Evolutionary conservation across 2,329 filamentous ascomycete species (phyloP), one percentile per base, ranked within the genome.

Genomic region (Fusarium sp.): DNA sequence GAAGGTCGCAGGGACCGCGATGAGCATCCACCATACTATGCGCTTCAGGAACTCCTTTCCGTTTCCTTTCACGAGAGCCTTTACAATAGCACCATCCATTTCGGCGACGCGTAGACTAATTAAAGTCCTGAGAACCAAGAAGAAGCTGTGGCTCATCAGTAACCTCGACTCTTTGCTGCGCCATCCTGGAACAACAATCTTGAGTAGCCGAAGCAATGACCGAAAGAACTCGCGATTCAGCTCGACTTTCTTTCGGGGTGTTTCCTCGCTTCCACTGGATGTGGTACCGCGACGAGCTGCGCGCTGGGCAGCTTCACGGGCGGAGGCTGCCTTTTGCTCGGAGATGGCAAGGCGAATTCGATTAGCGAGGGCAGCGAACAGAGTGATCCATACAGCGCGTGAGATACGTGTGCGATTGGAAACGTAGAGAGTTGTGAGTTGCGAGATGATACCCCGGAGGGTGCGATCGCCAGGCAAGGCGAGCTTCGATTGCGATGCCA

Each of bases 11-110:
- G 96, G 96, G 21, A 99, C 88, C 31, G 96, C 95, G 73, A 99
- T 96, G 61, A 95, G 81, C 96, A 99, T 99, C 96, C 96, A 99
- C 94, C 95, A 98, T 10, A 97, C 89, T 76, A 99, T 91, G 1
- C 94, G 91, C 75, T 91, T 91, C 76, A 98, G 79, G 75, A 99
- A 99, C 73, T 97, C 94, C 81, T 90, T 93, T 21, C 95, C 96
- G 74, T 92, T 96, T 4, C 96, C 96, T 81, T 94, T 92, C 49
- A 99, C 95, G 62, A 99, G 84, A 72, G 91, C 95, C 83, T 96
- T 97, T 66, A 99, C 96, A 67, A 99, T 89, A 68, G 91, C 91
- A 49, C 96, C 96, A 82, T 99, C 96, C 86, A 99, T 91, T 81
- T 97, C 95, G 4, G 96, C 96, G 27, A 99, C 96, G 82, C 97